Evolutionary conservation across 345 rosid genomes (phyloP), one percentile per base, ranked within the genome.

Genomic region (Lepidium didymum): DNA sequence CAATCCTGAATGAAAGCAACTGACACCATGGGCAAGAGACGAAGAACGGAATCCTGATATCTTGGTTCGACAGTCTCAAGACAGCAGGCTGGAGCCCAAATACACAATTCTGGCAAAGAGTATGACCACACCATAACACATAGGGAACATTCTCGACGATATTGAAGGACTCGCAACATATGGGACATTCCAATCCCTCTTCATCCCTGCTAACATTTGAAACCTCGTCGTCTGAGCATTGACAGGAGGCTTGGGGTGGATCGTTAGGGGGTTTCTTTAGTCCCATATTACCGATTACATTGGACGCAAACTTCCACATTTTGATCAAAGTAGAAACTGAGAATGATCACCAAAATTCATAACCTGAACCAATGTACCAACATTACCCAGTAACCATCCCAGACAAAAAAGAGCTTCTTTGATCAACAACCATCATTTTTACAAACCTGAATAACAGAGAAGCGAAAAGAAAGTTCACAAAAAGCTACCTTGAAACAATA

Each of bases 101-200:
- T 8, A 87, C 82, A 60, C 92, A 87, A 68, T 81, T 87, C 75
- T 83, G 82, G 31, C 92, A 82, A 23, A 86, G 82, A 6, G 92
- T 79, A 67, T 86, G 92, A 37, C 92, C 92, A 11, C 92, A 86
- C 89, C 86, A 87, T 41, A 84, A 69, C 56, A 84, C 89, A 67
- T 77, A 80, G 3, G 92, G 89, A 74, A 87, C 87, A 51, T 87
- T 87, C 72, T 87, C 92, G 5, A 87, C 89, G 36, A 87, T 81
- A 70, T 87, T 84, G 79, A 87, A 87, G 18, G 85, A 85, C 69
- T 87, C 92, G 76, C 82, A 84, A 70, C 92, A 87, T 13, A 87
- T 78, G 0, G 89, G 92, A 21, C 92, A 87, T 55, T 85, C 92
- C 56, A 87, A 29, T 25, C 92, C 85, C 35, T 84, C 86, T 4